A percentile compares a stretch with the other conserved stretches of the same genome.
phyloP scores from a whole-genome alignment of 345 rosid genomes.

The Gossypium herbaceum region DNA sequence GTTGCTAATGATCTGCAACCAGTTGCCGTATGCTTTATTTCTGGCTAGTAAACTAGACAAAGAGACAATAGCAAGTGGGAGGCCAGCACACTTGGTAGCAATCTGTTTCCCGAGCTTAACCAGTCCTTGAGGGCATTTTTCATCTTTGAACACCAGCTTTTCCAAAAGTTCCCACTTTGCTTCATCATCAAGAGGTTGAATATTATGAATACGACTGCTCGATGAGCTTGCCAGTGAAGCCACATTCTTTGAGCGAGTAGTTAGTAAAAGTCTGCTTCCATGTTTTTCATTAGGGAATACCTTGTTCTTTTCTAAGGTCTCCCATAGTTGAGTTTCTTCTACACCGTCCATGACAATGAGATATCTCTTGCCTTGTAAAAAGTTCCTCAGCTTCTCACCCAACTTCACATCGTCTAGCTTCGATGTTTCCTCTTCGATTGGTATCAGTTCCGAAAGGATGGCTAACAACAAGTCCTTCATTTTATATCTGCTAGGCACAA shows the following conservation, averaged over 20 bases:
- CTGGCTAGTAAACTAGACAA: slow-evolving; percentile 6
- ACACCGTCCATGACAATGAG: slow-evolving; percentile 11
- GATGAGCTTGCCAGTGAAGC: slow-evolving; percentile 2
- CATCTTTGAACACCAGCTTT: slow-evolving; percentile 5
- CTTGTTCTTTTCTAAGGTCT: background rate
- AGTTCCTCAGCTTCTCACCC: background rate
- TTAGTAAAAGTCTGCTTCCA: slow-evolving; percentile 3
- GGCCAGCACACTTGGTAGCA: slow-evolving; percentile 6
- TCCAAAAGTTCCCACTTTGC: background rate
- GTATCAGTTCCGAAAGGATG: background rate
- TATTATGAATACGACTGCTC: background rate
- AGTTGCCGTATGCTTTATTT: background rate
- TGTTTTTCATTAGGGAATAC: background rate
- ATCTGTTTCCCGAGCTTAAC: slow-evolving; percentile 7
- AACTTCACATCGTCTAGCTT: background rate
- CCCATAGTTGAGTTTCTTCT: background rate
- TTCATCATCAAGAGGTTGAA: background rate
- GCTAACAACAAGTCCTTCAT: slow-evolving; percentile 11
- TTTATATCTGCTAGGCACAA: slow-evolving; percentile 21
- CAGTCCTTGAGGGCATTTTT: background rate
- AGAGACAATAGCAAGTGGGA: slow-evolving; percentile 9
- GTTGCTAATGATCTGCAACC: background rate
- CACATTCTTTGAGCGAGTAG: background rate
- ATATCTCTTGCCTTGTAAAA: background rate
- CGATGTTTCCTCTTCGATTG: background rate